Conservation (phyloP, 306 rosid genomes). For the Glycine latifolia region DNA sequence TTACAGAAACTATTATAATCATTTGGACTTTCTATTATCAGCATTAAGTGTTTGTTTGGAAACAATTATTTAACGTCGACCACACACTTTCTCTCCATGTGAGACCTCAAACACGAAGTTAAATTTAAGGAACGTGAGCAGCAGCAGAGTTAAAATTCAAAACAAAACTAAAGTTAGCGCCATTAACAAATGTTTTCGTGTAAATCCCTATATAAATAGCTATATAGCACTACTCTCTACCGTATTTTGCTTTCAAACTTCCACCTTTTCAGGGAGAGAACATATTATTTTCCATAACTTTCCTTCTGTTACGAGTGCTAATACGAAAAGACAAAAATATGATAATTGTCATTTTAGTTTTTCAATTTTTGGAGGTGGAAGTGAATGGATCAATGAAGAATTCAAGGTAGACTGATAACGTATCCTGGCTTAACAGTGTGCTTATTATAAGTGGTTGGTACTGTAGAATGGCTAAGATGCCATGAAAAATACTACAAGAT, state of each 20-base stretch:
- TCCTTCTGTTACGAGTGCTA: not conserved
- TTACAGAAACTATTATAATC: not conserved
- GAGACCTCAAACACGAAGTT: not conserved
- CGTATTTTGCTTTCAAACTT: too few relatives aligned
- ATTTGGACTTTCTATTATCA: conserved; percentile 2
- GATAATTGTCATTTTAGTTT: too few relatives aligned
- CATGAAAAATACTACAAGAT: too few relatives aligned
- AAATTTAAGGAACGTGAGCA: not conserved
- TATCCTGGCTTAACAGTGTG: too few relatives aligned
- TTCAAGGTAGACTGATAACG: too few relatives aligned
- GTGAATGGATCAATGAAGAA: not conserved
- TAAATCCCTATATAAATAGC: not conserved
- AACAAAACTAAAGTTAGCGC: not conserved
- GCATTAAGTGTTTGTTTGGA: too few relatives aligned
- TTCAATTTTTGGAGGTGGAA: not conserved
- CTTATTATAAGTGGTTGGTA: too few relatives aligned
- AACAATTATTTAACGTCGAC: too few relatives aligned
- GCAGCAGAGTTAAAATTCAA: not conserved
- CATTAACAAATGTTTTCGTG: not conserved
- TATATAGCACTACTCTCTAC: too few relatives aligned
- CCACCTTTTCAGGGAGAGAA: not conserved
- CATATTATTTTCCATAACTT: not conserved
- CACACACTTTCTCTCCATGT: too few relatives aligned
- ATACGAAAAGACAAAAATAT: too few relatives aligned
- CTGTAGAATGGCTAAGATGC: too few relatives aligned